phyloP scores from a whole-genome alignment of 495 filamentous ascomycete genomes.

The Penicillium odoratum region DNA sequence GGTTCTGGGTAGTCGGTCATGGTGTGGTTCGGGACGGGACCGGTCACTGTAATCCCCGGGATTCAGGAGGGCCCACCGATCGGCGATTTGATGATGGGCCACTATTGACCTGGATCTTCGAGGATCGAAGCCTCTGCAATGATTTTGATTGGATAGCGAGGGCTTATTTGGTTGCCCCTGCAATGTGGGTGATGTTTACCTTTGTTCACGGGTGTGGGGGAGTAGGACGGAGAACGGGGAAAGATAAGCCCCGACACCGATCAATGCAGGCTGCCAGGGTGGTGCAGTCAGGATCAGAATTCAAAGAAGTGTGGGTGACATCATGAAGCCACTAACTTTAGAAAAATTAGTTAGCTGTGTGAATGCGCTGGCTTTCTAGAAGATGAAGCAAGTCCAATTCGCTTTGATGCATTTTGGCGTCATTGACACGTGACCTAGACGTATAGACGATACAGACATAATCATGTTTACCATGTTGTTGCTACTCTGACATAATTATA shows the following conservation, averaged over 20 bases:
- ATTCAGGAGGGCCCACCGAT: neutral
- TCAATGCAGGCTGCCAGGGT: neutral
- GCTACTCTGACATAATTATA: no score
- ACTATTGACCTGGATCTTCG: neutral
- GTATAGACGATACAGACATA: no score
- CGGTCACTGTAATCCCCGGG: neutral
- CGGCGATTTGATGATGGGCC: neutral
- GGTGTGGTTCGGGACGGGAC: neutral
- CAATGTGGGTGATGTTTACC: neutral
- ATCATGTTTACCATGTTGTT: no score
- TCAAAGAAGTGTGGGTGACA: neutral
- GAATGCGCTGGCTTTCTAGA: neutral
- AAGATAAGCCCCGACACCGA: neutral
- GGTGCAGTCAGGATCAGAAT: neutral
- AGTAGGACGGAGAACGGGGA: neutral
- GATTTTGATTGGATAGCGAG: neutral
- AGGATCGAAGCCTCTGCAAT: neutral
- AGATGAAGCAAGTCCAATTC: neutral
- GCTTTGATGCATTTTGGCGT: neutral
- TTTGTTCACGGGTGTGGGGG: neutral
- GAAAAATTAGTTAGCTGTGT: neutral
- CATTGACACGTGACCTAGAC: neutral
- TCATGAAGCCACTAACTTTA: neutral
- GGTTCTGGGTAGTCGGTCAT: slow-evolving; percentile 34
- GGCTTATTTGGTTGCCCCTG: neutral